phyloP scores from a whole-genome alignment of 495 filamentous ascomycete genomes.

The Wilcoxina mikolae region DNA sequence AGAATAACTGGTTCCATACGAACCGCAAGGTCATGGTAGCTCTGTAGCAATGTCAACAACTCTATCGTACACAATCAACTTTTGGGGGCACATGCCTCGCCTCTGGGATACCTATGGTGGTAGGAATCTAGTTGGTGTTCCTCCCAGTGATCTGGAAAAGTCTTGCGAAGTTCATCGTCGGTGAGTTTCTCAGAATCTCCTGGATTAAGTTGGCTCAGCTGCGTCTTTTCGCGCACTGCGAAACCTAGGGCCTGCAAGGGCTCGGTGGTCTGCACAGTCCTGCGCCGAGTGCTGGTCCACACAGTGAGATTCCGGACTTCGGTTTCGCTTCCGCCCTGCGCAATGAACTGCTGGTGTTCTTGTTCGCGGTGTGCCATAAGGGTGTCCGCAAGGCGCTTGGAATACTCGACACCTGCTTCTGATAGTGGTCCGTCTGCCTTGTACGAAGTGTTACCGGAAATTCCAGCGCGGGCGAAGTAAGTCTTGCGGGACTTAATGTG shows the following conservation, averaged over 20 bases:
- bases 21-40: slow-evolving; percentile 95
- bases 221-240: slow-evolving; percentile 73
- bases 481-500: slow-evolving; percentile 89
- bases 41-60: slow-evolving; percentile 40
- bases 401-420: slow-evolving; percentile 69
- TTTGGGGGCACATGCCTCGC: slow-evolving; percentile 49
- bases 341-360: slow-evolving; percentile 54
- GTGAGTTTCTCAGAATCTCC: slow-evolving; percentile 87
- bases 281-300: slow-evolving; percentile 84
- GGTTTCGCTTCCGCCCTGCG: slow-evolving; percentile 49
- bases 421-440: slow-evolving; percentile 77
- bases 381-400: slow-evolving; percentile 70
- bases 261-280: slow-evolving; percentile 82
- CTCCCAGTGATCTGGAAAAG: slow-evolving; percentile 76
- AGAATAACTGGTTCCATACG: slow-evolving; percentile 97
- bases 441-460: slow-evolving; percentile 65
- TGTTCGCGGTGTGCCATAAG: slow-evolving; percentile 66
- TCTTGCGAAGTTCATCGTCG: slow-evolving; percentile 59
- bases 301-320: slow-evolving; percentile 69
- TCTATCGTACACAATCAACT: background rate
- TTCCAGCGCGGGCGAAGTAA: slow-evolving; percentile 75
- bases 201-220: slow-evolving; percentile 93
- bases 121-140: slow-evolving; percentile 94
- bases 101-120: slow-evolving; percentile 89
- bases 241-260: slow-evolving; percentile 63